Evolutionary conservation across 164 flowering plant genomes (phyloP).

Genomic region (Stephania yunnanensis): DNA sequence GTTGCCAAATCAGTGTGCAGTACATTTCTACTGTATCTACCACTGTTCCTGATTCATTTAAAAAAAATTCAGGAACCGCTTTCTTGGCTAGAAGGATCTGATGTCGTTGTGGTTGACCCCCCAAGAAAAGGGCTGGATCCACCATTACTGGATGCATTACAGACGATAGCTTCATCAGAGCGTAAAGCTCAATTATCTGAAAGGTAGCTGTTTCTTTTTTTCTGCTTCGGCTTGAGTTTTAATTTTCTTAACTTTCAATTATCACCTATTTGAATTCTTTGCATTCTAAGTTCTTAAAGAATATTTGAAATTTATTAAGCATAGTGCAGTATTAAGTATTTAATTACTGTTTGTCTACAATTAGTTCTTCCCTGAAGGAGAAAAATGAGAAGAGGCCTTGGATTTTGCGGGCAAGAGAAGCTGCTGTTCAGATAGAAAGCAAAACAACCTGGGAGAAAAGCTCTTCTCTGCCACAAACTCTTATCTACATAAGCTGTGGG

Average conservation of each 20-base stretch:
- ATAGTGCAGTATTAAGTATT: not conserved
- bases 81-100: slow-evolving; percentile 82
- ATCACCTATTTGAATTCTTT: too few relatives aligned
- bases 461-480: slow-evolving; percentile 58
- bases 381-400: slow-evolving; percentile 94
- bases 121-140: slow-evolving; percentile 89
- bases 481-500: slow-evolving; percentile 93
- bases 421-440: slow-evolving; percentile 47
- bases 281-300: not conserved
- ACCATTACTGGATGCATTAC: slow-evolving; percentile 54
- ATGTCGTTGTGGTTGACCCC: slow-evolving; percentile 91
- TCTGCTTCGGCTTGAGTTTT: not conserved
- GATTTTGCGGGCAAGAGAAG: slow-evolving; percentile 78
- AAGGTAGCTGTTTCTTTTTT: slow-evolving; percentile 37
- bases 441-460: slow-evolving; percentile 33
- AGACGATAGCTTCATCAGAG: slow-evolving; percentile 31
- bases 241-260: not conserved
- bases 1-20: not conserved
- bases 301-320: not conserved
- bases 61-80: slow-evolving; percentile 57
- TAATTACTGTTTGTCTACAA: not conserved
- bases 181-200: slow-evolving; percentile 34
- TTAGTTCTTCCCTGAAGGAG: slow-evolving; percentile 32
- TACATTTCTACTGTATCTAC: slow-evolving; percentile 5
- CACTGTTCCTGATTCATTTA: slow-evolving; percentile 10